phyloP scores from a whole-genome alignment of 2,329 filamentous ascomycete species.

The Calonectria henricotiae region DNA sequence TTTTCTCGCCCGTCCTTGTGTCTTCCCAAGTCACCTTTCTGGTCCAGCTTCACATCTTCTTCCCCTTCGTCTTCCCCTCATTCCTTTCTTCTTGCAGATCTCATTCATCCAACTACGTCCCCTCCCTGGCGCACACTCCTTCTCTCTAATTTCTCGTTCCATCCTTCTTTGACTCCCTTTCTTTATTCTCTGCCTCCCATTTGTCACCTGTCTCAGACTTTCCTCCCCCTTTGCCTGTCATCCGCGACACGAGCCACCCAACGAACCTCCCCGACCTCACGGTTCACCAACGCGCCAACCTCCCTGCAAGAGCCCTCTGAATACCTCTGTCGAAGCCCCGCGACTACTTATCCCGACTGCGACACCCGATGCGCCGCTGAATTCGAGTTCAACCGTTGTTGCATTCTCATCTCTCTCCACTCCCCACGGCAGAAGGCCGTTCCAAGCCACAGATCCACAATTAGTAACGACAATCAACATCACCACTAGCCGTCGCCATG shows the following conservation, averaged over 20 bases:
- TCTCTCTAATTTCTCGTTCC: slow-evolving; percentile 35
- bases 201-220: slow-evolving; percentile 35
- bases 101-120: slow-evolving; percentile 22
- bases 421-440: slow-evolving; percentile 27
- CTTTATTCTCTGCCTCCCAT: slow-evolving; percentile 30
- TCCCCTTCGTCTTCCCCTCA: slow-evolving; percentile 30
- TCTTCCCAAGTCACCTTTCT: slow-evolving; percentile 36
- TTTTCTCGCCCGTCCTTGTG: slow-evolving; percentile 18
- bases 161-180: slow-evolving; percentile 24
- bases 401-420: slow-evolving; percentile 25
- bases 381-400: slow-evolving; percentile 33
- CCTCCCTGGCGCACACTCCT: slow-evolving; percentile 33
- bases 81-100: slow-evolving; percentile 42
- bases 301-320: slow-evolving; percentile 20
- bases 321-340: slow-evolving; percentile 1
- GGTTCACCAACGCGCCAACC: slow-evolving; percentile 40
- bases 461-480: slow-evolving; percentile 40
- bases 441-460: slow-evolving; percentile 40
- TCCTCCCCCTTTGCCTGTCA: slow-evolving; percentile 46
- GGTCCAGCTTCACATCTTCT: slow-evolving; percentile 22
- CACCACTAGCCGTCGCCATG: slow-evolving; percentile 55
- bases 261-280: slow-evolving; percentile 49
- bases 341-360: slow-evolving; percentile 25
- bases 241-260: slow-evolving; percentile 49
- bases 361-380: slow-evolving; percentile 32